These are phyloP conservation scores for Rhododendron vialii DNA, from an alignment of 148 eudicot genomes.

Conservation along the genomic window DNA sequence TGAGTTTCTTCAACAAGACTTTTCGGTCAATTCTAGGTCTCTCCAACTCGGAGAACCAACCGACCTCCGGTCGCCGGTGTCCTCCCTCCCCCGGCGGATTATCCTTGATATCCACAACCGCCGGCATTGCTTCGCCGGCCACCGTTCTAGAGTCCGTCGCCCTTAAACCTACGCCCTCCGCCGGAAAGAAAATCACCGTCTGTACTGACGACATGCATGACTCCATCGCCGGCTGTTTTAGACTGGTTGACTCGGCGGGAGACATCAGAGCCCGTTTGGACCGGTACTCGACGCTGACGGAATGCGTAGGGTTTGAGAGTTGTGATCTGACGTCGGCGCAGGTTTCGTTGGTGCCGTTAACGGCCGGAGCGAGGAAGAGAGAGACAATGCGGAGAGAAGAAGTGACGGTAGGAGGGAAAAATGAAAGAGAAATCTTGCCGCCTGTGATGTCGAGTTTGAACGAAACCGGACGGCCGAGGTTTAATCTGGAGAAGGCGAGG, in stretches of 20 bases:
- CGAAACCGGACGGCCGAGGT: constrained; percentile 25
- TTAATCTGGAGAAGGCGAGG: constrained; percentile 14
- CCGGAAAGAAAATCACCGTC: not conserved
- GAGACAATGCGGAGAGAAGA: constrained; percentile 9
- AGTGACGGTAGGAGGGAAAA: not conserved
- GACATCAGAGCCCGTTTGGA: not conserved
- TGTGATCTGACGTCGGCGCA: not conserved
- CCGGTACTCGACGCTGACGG: not conserved
- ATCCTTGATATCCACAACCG: not conserved
- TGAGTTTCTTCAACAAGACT: not conserved
- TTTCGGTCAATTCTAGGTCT: constrained; percentile 3
- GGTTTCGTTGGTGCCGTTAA: not conserved
- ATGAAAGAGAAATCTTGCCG: constrained; percentile 16
- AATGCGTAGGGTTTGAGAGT: constrained; percentile 1
- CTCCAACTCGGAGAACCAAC: not conserved
- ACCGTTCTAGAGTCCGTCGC: not conserved
- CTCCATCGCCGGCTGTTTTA: not conserved
- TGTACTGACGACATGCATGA: too few species aligned
- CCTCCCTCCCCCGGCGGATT: not conserved
- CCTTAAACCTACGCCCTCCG: not conserved
- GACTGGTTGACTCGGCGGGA: not conserved
- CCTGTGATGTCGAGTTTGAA: constrained; percentile 19
- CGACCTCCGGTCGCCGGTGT: not conserved
- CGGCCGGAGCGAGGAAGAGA: not conserved
- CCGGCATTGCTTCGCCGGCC: not conserved